Evolutionary conservation across 148 eudicot species (phyloP).

Genomic region (Vaccinium myrtillus): DNA sequence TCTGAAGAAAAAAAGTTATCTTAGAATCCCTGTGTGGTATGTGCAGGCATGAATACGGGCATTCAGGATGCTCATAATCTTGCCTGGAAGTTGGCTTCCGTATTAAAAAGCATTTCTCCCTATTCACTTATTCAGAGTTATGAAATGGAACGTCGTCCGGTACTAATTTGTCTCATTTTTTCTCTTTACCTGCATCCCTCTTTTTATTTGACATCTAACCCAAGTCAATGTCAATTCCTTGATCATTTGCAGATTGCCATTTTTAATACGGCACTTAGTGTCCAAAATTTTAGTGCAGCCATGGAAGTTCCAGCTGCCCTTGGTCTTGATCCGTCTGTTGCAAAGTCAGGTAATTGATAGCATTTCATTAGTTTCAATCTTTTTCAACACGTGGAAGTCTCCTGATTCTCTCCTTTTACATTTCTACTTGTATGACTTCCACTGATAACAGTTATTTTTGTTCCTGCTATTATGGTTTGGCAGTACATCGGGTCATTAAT

Average conservation of each 20-base stretch:
- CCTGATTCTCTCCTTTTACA: background rate
- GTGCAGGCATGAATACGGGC: conserved; percentile 96
- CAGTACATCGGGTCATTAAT: conserved; percentile 80
- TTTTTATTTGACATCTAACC: background rate
- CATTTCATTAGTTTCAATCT: background rate
- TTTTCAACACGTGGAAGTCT: background rate
- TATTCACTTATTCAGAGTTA: conserved; percentile 65
- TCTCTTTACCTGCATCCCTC: background rate
- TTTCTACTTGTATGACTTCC: background rate
- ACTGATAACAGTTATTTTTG: background rate
- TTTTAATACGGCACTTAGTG: conserved; percentile 76
- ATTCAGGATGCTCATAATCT: conserved; percentile 98
- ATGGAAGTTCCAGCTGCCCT: conserved; percentile 97
- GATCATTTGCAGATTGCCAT: conserved; percentile 65
- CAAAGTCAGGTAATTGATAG: conserved; percentile 64
- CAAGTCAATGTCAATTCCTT: conserved; percentile 5
- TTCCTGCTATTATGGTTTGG: conserved; percentile 19
- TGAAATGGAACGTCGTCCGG: conserved; percentile 86
- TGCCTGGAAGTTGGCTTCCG: conserved; percentile 92
- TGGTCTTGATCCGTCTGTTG: conserved; percentile 85
- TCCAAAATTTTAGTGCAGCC: conserved; percentile 92
- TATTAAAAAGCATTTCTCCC: conserved; percentile 64
- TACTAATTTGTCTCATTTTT: conserved; percentile 26
- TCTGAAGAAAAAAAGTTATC: background rate
- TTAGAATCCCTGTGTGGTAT: background rate